Conservation (phyloP, 768 basidiomycete genomes). For the Boletellus ananas region DNA sequence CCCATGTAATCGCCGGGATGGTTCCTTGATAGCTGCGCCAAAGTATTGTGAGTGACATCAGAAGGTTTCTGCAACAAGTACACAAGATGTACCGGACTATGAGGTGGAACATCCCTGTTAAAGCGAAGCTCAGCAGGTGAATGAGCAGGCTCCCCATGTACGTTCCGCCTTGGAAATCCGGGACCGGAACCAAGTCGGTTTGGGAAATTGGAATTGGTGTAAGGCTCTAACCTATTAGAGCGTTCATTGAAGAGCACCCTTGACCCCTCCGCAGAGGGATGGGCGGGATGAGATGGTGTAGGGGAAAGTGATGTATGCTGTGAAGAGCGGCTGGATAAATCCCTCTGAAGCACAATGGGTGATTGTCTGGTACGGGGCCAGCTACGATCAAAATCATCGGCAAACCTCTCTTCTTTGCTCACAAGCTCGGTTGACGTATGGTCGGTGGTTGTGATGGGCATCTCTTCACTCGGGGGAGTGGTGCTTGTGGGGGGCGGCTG, state of each 20-base stretch:
- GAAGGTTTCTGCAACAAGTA: conserved; percentile 61
- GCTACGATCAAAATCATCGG: conserved; percentile 92
- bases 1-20: conserved; percentile 15
- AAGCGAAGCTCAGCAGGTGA: conserved; percentile 42
- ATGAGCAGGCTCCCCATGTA: conserved; percentile 40
- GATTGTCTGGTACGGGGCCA: conserved; percentile 78
- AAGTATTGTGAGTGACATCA: conserved; percentile 15
- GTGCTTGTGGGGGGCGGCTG: conserved; percentile 25
- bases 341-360: conserved; percentile 41
- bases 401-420: conserved; percentile 83
- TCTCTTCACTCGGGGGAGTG: conserved; percentile 12
- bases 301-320: conserved; percentile 33
- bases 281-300: conserved; percentile 35
- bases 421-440: conserved; percentile 42
- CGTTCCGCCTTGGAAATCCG: conserved; percentile 38
- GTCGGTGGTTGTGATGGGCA: conserved; percentile 15
- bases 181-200: conserved; percentile 37
- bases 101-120: conserved; percentile 45
- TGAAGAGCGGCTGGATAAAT: conserved; percentile 33
- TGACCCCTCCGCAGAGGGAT: conserved; percentile 54
- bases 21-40: conserved; percentile 16
- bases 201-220: conserved; percentile 49
- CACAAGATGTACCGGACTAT: conserved; percentile 38
- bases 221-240: conserved; percentile 86
- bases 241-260: conserved; percentile 94